Percentiles rank a stretch among this genome's conserved stretches.
These are phyloP conservation scores for Amphicarpaea edgeworthii DNA, from an alignment of 306 rosid genomes.

Conservation along the genomic window DNA sequence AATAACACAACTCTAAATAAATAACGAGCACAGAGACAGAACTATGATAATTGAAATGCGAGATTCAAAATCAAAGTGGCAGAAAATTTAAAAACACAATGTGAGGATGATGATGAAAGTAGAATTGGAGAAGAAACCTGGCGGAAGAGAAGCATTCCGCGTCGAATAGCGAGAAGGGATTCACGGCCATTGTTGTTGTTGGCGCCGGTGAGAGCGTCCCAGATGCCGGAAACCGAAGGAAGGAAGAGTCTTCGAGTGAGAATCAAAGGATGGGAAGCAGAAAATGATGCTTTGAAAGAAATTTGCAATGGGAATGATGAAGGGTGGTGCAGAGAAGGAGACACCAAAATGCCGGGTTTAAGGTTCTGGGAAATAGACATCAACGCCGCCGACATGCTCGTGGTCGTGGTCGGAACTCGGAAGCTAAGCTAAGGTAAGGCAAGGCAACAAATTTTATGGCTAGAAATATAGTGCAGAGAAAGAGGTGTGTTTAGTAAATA, in stretches of 20 bases:
- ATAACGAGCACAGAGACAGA: not conserved
- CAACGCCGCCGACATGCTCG: slow-evolving; percentile 48
- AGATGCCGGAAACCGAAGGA: slow-evolving; percentile 81
- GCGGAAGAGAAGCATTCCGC: slow-evolving; percentile 87
- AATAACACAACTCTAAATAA: not conserved
- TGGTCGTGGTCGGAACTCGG: too few relatives aligned
- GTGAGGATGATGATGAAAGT: too few relatives aligned
- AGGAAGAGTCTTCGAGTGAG: slow-evolving; percentile 69
- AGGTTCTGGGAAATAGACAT: slow-evolving; percentile 44
- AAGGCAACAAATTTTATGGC: not conserved
- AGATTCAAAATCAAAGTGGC: too few relatives aligned
- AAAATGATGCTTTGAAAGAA: slow-evolving; percentile 50
- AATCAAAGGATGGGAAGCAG: slow-evolving; percentile 37
- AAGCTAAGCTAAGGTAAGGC: not conserved
- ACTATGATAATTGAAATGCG: too few relatives aligned
- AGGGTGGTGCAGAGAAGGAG: slow-evolving; percentile 38
- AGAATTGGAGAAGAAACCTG: slow-evolving; percentile 54
- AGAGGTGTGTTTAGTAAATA: too few relatives aligned
- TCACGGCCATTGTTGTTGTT: slow-evolving; percentile 70
- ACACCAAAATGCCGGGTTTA: slow-evolving; percentile 49
- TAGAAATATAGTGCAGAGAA: not conserved
- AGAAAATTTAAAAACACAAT: not conserved
- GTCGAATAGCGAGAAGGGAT: slow-evolving; percentile 68
- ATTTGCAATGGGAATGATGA: slow-evolving; percentile 34
- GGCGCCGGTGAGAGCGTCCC: slow-evolving; percentile 83